These are phyloP conservation scores for Fusarium domesticum DNA, from an alignment of 2,329 filamentous ascomycete genomes.

Conservation along the genomic window DNA sequence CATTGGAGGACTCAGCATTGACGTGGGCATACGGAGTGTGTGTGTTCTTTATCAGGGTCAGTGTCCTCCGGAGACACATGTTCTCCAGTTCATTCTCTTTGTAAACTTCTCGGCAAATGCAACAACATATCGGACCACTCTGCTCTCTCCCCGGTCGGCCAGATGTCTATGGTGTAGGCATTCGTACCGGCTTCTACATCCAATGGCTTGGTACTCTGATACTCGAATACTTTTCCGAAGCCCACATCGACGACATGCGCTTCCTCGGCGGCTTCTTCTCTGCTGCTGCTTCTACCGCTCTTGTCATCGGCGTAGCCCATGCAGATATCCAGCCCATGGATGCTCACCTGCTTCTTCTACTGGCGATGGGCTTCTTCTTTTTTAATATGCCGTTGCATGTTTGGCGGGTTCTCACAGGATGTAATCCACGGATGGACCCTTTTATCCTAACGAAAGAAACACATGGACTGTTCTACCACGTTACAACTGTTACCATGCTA, in stretches of 20 bases:
- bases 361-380: conserved; percentile 32
- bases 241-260: conserved; percentile 30
- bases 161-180: conserved; percentile 36
- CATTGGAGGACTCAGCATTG: neutral
- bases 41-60: neutral
- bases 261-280: conserved; percentile 35
- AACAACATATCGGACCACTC: conserved; percentile 4
- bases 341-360: conserved; percentile 33
- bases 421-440: conserved; percentile 32
- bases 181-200: conserved; percentile 35
- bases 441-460: conserved; percentile 28
- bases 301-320: conserved; percentile 27
- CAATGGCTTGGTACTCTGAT: conserved; percentile 37
- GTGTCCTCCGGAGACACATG: neutral
- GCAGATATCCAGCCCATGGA: conserved; percentile 28
- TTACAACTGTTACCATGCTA: conserved; percentile 27
- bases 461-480: conserved; percentile 26
- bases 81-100: neutral
- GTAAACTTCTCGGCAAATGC: conserved; percentile 4
- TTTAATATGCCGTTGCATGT: conserved; percentile 34
- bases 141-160: conserved; percentile 29
- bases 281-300: conserved; percentile 25
- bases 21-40: conserved; percentile 24
- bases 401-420: conserved; percentile 34
- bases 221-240: conserved; percentile 31